Conservation (phyloP, 345 rosid genomes). For the Eucalyptus erythrocorys region DNA sequence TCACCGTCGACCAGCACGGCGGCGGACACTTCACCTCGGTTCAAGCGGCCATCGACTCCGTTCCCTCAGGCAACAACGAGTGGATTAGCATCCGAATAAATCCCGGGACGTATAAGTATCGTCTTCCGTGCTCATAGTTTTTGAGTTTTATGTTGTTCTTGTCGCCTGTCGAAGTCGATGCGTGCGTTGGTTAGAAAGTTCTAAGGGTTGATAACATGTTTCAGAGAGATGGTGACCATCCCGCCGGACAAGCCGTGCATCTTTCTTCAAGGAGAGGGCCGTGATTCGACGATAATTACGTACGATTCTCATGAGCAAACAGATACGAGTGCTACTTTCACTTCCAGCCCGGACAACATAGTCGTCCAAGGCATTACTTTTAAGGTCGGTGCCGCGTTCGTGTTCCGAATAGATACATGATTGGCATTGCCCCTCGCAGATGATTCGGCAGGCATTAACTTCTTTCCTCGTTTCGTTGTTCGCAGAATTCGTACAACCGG, state of each 20-base stretch:
- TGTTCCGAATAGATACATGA: not conserved
- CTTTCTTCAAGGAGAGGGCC: conserved; percentile 20
- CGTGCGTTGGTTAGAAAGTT: not conserved
- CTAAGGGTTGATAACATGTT: not conserved
- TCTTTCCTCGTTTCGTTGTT: not conserved
- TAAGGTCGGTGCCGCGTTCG: conserved; percentile 5
- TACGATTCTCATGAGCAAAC: conserved; percentile 12
- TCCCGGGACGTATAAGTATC: not conserved
- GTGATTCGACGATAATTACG: conserved; percentile 10
- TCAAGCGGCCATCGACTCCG: not conserved
- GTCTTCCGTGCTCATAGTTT: not conserved
- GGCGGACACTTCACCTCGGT: not conserved
- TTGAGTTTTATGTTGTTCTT: not conserved
- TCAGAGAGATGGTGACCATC: conserved; percentile 33
- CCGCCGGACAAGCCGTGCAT: conserved; percentile 23
- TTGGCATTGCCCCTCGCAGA: not conserved
- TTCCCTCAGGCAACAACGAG: not conserved
- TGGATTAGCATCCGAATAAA: not conserved
- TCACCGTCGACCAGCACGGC: not conserved
- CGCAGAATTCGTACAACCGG: conserved; percentile 37
- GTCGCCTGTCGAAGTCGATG: not conserved
- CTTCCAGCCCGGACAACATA: conserved; percentile 17
- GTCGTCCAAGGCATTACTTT: conserved; percentile 30
- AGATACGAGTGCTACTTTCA: conserved; percentile 33
- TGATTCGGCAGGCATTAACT: not conserved